Base-by-base conservation (phyloP, 2,329 filamentous ascomycete species). In the Monilinia polystroma region DNA sequence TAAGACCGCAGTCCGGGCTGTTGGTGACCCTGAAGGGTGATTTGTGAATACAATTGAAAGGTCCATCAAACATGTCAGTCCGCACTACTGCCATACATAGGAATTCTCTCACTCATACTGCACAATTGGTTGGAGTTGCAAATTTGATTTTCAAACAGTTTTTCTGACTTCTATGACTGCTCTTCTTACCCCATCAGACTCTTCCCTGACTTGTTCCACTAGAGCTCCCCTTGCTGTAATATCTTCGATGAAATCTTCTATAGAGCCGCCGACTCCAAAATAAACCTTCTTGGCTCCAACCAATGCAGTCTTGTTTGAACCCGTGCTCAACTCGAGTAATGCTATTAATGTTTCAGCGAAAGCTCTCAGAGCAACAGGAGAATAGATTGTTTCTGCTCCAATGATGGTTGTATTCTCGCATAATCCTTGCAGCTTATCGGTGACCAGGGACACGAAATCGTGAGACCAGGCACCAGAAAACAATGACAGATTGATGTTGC, bases 381-480 rank as follows among this genome's bases (percentile, higher is more conserved):
- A 92, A 78, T 95, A 95, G 55, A 95, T 94, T 0, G 91, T 95
- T 78, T 95, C 91, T 0, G 90, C 90, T 0, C 88, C 91, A 1
- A 95, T 79, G 6, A 93, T 79, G 2, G 90, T 77, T 10, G 73
- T 66, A 1, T 77, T 71, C 0, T 73, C 71, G 0, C 81, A 78
- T 29, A 64, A 60, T 23, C 58, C 52, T n/a, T 62, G 26, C 67
- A 72, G 66, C 35, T 58, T 68, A 43, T 70, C 59, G 29, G 56
- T 56, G 10, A 93, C 77, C 1, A 92, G 78, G 1, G 82, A 76
- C 5, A 90, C 81, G 67, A 94, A 88, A 58, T 82, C 83, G 0
- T 83, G 78, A 0, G 86, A 87, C 91, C 91, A 95, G 1, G 86
- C 89, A 0, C 91, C 91, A 0, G 91, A 93, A 63, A 93, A 78